Base-by-base conservation (phyloP, 805 yeast species). In the Wickerhamomyces mucosus region DNA sequence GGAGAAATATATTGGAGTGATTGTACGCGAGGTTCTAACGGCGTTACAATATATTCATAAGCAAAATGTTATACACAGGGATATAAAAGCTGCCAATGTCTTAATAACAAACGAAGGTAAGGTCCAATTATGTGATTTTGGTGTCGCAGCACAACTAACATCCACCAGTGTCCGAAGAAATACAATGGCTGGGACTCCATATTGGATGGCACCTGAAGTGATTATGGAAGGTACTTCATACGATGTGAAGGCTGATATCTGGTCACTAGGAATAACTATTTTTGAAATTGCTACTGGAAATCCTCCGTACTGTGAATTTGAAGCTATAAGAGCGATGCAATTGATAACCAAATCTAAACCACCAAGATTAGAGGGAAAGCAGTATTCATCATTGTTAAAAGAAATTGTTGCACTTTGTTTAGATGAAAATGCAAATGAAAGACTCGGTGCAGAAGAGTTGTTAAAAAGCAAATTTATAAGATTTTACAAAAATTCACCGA, bases 131-230 rank as follows among this genome's bases (percentile, higher is more conserved):
- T 89, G 97, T 65, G 99, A 92, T 56, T 92, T 92, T 58, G 99
- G 99, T 20, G 98, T 94, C 15, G 98, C 99, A 1, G 96, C 96
- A 2, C 89, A 85, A 51, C 62, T 88, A 27, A 74, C 94, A 3
- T 68, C 88, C 22, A 69, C 78, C 23, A 73, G 76, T 14, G 54
- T 78, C 28, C 84, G 86, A 51, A 67, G 98, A 45, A 82, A 89
- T 21, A 92, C 98, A 1, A 86, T 94, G 74, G 97, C 95, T 0
- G 94, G 94, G 7, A 82, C 94, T 1, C 94, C 94, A 0, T 92
- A 86, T 52, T 92, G 98, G 98, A 92, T 92, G 98, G 96, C 98
- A 0, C 98, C 98, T 0, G 98, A 89, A 55, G 98, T 89, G 20
- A 89, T 89, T 24, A 70, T 83, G 59, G 96, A 89, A 55, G 94